Base-by-base conservation (phyloP, 768 basidiomycete genomes). In the Mycena olivaceomarginata region DNA sequence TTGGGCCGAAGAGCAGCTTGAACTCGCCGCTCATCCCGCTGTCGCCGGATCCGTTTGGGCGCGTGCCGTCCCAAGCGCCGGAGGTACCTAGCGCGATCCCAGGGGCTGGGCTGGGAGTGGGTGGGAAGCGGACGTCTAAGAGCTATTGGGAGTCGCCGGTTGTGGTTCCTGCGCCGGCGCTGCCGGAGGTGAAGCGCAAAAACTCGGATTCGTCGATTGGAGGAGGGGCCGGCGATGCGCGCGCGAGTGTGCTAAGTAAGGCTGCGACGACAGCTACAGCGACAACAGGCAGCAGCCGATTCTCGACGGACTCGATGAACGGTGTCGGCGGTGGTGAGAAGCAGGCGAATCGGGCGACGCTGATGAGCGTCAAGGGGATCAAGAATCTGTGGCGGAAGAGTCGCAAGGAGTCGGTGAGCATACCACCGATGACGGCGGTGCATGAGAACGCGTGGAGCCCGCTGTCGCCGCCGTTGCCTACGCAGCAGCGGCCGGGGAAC, bases 1-100 rank as follows among this genome's bases (percentile, higher is more conserved):
- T 75, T 15, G 74, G 75, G 70, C 80, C 82, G 68, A 79, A 75
- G 69, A 82, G 72, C 48, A 75, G 80, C 41, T 76, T 86, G 11
- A 88, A 88, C 56, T 92, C 93, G 2, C 93, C 94, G 25, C 81
- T 93, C n/a, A 94, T 96, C 71, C 96, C 96, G 51, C 87, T 96
- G n/a, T 94, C 95, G 12, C 94, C 95, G 10, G 95, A 96, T 85
- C 95, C 95, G 39, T 96, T 96, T 81, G 93, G 93, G 13, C 90
- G 95, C 39, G 93, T 91, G 80, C 88, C 95, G 43, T 95, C 94
- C 45, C 85, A 41, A 68, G 77, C 16, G 74, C 79, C 37, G 77
- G 72, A 22, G 70, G 77, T 57, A 53, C 80, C 51, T 6, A 11
- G 39, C 2, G 25, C 22, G 39, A 8, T 11, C 2, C 12, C 39